A percentile compares a stretch with the other conserved stretches of the same genome.
Evolutionary conservation across 2,329 filamentous ascomycete genomes (phyloP).

Genomic region (Cyanodermella asteris): DNA sequence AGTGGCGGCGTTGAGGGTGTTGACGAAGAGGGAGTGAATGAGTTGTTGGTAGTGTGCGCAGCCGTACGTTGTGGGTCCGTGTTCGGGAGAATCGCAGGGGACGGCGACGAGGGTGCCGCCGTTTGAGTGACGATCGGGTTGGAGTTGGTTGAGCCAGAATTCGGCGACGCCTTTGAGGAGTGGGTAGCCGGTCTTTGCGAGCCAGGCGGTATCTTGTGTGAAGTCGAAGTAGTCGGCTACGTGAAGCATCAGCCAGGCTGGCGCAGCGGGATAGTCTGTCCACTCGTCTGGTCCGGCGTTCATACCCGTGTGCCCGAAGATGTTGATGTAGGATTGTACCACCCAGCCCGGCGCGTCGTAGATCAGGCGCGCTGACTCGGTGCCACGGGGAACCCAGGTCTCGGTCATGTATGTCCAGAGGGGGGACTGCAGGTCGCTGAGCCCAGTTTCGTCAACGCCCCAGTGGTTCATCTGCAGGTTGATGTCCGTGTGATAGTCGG

Average conservation of each 20-base stretch:
- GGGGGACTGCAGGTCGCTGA: slow-evolving; percentile 22
- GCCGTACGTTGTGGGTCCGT: slow-evolving; percentile 22
- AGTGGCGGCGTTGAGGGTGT: slow-evolving; percentile 15
- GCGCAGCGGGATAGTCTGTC: slow-evolving; percentile 19
- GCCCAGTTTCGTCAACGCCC: slow-evolving; percentile 30
- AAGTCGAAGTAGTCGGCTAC: slow-evolving; percentile 36
- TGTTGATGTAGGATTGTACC: slow-evolving; percentile 34
- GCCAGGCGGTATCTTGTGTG: slow-evolving; percentile 25
- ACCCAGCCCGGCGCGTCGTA: slow-evolving; percentile 36
- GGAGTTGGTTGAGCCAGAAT: slow-evolving; percentile 35
- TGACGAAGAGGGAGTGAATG: slow-evolving; percentile 19
- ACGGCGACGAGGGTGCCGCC: slow-evolving; percentile 33
- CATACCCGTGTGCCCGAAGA: slow-evolving; percentile 34
- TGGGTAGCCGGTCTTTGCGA: slow-evolving; percentile 25
- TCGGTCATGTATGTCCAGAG: slow-evolving; percentile 32
- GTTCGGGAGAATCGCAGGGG: slow-evolving; percentile 37
- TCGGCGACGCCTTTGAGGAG: slow-evolving; percentile 29
- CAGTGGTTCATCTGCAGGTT: slow-evolving; percentile 43
- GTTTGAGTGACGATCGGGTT: slow-evolving; percentile 25
- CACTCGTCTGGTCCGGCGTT: slow-evolving; percentile 23
- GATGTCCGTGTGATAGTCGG: slow-evolving; percentile 36
- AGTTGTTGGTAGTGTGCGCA: slow-evolving; percentile 12
- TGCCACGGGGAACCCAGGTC: slow-evolving; percentile 31
- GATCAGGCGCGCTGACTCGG: slow-evolving; percentile 29
- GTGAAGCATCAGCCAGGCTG: slow-evolving; percentile 39